phyloP scores from a whole-genome alignment of 768 basidiomycete genomes.

The Xerocomellus intermedius region DNA sequence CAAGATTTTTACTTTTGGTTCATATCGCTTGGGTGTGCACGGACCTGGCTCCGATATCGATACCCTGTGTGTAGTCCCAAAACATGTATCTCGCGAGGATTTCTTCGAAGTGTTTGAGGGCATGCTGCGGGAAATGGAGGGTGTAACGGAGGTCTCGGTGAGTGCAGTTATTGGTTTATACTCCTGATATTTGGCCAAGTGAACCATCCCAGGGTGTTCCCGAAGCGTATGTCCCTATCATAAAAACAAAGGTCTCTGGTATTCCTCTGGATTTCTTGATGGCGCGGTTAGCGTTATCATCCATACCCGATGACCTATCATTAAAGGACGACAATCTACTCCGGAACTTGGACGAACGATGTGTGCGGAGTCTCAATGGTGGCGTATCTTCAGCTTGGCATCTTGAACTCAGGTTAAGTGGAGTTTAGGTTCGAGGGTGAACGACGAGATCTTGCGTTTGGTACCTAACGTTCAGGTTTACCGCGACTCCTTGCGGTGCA shows the following conservation, averaged over 20 bases:
- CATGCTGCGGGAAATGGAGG: constrained; percentile 82
- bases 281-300: constrained; percentile 81
- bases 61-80: constrained; percentile 96
- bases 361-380: constrained; percentile 94
- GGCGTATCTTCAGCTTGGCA: constrained; percentile 2
- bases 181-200: constrained; percentile 1
- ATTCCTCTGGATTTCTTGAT: constrained; percentile 94
- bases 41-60: constrained; percentile 96
- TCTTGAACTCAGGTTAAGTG: constrained; percentile 11
- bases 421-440: constrained; percentile 82
- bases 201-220: constrained; percentile 73
- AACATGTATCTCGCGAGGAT: constrained; percentile 93
- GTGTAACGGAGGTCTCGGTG: constrained; percentile 86
- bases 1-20: constrained; percentile 99
- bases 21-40: constrained; percentile 96
- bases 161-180: constrained; percentile 32
- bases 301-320: constrained; percentile 90
- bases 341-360: constrained; percentile 90
- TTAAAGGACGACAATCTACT: constrained; percentile 89
- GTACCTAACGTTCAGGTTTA: constrained; percentile 95
- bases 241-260: constrained; percentile 87
- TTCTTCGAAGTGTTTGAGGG: constrained; percentile 91
- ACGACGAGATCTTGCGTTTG: constrained; percentile 91
- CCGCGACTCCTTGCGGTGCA: constrained; percentile 90
- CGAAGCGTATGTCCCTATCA: constrained; percentile 94